phyloP scores from a whole-genome alignment of 192 early-diverging fungal genomes.

The Linnemannia exigua region DNA sequence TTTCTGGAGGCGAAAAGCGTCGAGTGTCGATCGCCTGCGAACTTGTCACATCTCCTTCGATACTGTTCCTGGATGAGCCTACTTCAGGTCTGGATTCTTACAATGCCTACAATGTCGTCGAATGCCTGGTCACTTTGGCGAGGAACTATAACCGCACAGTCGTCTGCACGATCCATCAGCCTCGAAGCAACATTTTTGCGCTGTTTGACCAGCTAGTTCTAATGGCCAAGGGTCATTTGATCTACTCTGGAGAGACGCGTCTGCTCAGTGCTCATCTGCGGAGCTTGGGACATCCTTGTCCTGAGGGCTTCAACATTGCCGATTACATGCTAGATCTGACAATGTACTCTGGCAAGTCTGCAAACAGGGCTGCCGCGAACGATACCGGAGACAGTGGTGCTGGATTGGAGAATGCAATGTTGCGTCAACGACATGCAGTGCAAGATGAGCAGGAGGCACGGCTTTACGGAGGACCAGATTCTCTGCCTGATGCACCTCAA shows the following conservation, averaged over 20 bases:
- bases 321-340: conserved; percentile 86
- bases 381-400: background rate
- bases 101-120: conserved; percentile 96
- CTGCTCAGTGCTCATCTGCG: conserved; percentile 79
- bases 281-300: conserved; percentile 84
- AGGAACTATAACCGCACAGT: conserved; percentile 77
- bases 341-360: conserved; percentile 64
- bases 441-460: conserved; percentile 39
- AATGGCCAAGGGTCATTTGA: conserved; percentile 82
- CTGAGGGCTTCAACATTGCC: conserved; percentile 91
- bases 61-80: conserved; percentile 91
- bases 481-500: background rate
- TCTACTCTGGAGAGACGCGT: conserved; percentile 85
- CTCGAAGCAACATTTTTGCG: conserved; percentile 90
- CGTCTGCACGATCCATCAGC: conserved; percentile 96
- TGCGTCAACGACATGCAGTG: conserved; percentile 9
- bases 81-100: conserved; percentile 91
- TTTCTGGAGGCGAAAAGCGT: conserved; percentile 94
- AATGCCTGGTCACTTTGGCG: conserved; percentile 84
- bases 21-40: conserved; percentile 95
- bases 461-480: conserved; percentile 10
- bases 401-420: background rate
- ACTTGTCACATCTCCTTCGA: conserved; percentile 91
- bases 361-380: conserved; percentile 22
- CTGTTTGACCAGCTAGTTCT: conserved; percentile 93